Evolutionary conservation across 2,329 filamentous ascomycete genomes (phyloP), one percentile per base, ranked within the genome.

Genomic region (Colletotrichum simmondsii): DNA sequence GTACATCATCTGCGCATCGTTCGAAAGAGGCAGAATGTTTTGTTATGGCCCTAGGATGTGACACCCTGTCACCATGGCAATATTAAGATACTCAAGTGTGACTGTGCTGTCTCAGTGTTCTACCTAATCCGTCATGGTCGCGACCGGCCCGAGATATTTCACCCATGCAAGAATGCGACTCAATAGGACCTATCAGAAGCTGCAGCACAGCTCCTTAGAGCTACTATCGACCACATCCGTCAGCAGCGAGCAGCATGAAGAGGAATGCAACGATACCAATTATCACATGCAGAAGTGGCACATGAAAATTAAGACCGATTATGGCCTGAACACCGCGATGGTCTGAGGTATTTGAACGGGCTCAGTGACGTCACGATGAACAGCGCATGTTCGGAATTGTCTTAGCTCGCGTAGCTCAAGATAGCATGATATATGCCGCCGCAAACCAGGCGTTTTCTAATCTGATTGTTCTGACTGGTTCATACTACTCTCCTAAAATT

Each of bases 351-450:
- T 54, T 35, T 11, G 16, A 37, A 28, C 59, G 16, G 10, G 32
- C 22, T 49, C 60, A 61, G 11, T 72, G 70, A 72, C 70, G 66
- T 72, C 70, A 72, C 16, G 8, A 70, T 72, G 70, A 70, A 46
- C 59, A n/a, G 32, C 42, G 32, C n/a, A 56, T 26, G 3, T 24
- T n/a, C 8, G 11, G 30, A 32, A 49, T 49, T 22, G 24, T 24
- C n/a, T 24, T n/a, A 54, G 61, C 37, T 28, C 12, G 19, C 22
- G 35, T 19, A 46, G 24, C 24, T 63, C 12, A 49, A n/a, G 5
- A 37, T 12, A 2, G 16, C 19, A 12, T 35, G 57, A 52, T 68
- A 53, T 46, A 58, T 28, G 16, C 58, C 65, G 22, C 24, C 37
- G 7, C 19, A 2, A 8, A 24, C 58, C 42, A 14, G 14, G 49